Evolutionary conservation across 1,139 yeast genomes (phyloP), one percentile per base, ranked within the genome.

Genomic region (Geotrichum carabidarum): DNA sequence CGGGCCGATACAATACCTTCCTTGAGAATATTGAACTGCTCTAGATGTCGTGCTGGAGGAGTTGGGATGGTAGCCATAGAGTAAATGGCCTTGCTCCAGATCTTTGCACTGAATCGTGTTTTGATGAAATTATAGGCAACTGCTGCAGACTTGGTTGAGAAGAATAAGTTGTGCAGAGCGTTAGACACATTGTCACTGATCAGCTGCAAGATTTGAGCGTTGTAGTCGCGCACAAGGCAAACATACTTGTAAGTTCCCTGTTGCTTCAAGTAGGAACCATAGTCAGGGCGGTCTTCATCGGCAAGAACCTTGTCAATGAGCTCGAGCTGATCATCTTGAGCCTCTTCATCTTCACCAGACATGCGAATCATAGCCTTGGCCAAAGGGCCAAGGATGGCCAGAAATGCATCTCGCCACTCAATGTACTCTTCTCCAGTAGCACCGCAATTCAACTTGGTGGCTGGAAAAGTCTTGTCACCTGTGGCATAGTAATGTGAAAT

Each of bases 261-360:
- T 9, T 42, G 45, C 32, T 44, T 35, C 15, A 50, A 38, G 30
- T 50, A 50, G 5, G 45, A 37, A 1, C 48, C 48, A 31, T 50
- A 50, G 7, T 50, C 53, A n/a, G 53, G 53, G 36, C 53, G 53
- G 8, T 44, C 41, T 8, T 44, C 41, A 30, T 50, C 53, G 30
- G 44, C 53, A 32, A 50, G 9, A 11, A 50, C 48, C 32, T 50
- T 50, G 42, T 50, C 53, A 15, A 50, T 50, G 15, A 50, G 53
- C 15, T 50, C 53, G 7, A 50, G 48, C 43, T 50, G 53, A 22
- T 50, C 53, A 27, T 50, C 53, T 27, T 50, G 53, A 7, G 53
- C 53, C 32, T 50, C 53, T 36, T 50, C 53, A 36, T 50, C 53
- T 30, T 50, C 53, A 12, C 53, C 53, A 12, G 53, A 43, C 53